A percentile compares a stretch with the other conserved stretches of the same genome.
phyloP scores from a whole-genome alignment of 805 yeast species.

The Teunomyces lycoperdinae region DNA sequence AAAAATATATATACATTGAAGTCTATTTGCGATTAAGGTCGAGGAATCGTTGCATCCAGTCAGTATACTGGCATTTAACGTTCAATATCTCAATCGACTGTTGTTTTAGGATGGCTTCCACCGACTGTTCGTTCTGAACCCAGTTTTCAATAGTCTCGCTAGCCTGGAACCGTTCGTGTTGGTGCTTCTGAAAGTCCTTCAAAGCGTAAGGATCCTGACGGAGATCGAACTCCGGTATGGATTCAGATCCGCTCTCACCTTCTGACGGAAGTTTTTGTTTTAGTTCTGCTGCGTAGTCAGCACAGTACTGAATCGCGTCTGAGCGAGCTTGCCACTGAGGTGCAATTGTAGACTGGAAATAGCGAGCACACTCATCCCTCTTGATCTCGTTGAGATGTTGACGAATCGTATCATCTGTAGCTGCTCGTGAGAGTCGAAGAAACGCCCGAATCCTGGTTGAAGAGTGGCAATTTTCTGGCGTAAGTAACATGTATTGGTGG shows the following conservation, averaged over 20 bases:
- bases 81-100: conserved; percentile 32
- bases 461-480: conserved; percentile 33
- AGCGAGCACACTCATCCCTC: conserved; percentile 23
- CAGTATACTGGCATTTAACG: conserved; percentile 35
- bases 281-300: conserved; percentile 22
- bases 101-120: conserved; percentile 33
- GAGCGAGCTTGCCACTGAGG: conserved; percentile 39
- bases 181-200: conserved; percentile 17
- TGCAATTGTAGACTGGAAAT: conserved; percentile 23
- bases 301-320: conserved; percentile 29
- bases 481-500: conserved; percentile 11
- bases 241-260: background rate
- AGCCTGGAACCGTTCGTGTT: conserved; percentile 21
- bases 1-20: background rate
- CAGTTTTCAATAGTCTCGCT: conserved; percentile 34
- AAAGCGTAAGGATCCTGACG: conserved; percentile 40
- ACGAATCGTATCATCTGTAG: conserved; percentile 39
- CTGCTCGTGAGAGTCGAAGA: conserved; percentile 35
- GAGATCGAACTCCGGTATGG: conserved; percentile 20
- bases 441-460: conserved; percentile 36
- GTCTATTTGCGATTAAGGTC: background rate
- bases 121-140: conserved; percentile 32
- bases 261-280: conserved; percentile 12
- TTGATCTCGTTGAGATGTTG: conserved; percentile 36
- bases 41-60: conserved; percentile 26